phyloP scores from a whole-genome alignment of 176 grass and related monocot genomes.

The Carex kokanica region DNA sequence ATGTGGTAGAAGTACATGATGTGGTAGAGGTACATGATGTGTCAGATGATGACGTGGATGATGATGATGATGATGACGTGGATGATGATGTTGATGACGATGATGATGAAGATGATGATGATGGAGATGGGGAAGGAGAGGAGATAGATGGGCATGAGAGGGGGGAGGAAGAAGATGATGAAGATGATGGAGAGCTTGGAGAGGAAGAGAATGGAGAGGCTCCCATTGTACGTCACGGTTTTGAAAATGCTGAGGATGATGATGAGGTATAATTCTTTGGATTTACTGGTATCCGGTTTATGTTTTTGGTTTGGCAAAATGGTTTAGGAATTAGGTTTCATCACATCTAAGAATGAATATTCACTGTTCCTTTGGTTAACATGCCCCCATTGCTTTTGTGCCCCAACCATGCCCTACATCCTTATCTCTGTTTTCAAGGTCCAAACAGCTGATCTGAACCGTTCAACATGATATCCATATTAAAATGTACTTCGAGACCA shows the following conservation, averaged over 20 bases:
- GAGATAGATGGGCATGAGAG: conserved; percentile 96
- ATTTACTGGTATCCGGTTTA: background rate
- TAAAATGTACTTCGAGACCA: too few species aligned
- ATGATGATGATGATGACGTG: conserved; percentile 59
- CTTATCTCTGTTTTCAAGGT: too few species aligned
- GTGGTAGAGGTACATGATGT: conserved; percentile 41
- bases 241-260: conserved; percentile 55
- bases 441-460: too few species aligned
- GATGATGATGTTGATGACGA: conserved; percentile 56
- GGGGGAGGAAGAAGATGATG: conserved; percentile 81
- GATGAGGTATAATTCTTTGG: conserved; percentile 77
- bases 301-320: background rate
- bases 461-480: too few species aligned
- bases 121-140: conserved; percentile 44
- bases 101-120: conserved; percentile 52
- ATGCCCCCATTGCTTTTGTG: too few species aligned
- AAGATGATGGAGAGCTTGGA: conserved; percentile 88
- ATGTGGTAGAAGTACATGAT: conserved; percentile 65
- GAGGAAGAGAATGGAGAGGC: conserved; percentile 72
- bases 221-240: conserved; percentile 27
- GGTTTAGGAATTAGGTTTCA: background rate
- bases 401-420: too few species aligned
- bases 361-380: too few species aligned
- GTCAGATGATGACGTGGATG: conserved; percentile 45
- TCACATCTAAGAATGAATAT: background rate